Evolutionary conservation across 768 basidiomycete species (phyloP).

Genomic region (Gymnopilus dilepis): DNA sequence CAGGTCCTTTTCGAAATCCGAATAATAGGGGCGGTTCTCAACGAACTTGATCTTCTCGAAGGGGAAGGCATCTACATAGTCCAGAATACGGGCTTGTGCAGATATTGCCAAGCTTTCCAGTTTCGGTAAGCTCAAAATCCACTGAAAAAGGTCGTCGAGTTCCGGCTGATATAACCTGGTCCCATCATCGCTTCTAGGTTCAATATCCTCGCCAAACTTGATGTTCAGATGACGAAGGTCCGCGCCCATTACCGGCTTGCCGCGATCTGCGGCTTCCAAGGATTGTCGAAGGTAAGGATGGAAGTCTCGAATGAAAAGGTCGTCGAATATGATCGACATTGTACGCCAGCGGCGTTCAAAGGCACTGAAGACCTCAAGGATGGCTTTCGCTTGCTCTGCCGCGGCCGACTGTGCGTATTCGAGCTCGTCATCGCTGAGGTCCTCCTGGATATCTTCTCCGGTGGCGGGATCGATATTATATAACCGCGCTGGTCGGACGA

Average conservation of each 20-base stretch:
- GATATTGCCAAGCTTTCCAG: too few species aligned
- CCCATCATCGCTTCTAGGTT: too few species aligned
- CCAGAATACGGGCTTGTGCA: too few species aligned
- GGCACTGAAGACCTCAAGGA: neutral
- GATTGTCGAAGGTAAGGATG: neutral
- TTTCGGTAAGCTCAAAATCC: neutral
- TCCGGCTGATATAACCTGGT: too few species aligned
- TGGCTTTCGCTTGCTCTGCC: neutral
- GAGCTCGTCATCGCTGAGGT: neutral
- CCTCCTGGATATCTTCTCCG: too few species aligned
- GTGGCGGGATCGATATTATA: too few species aligned
- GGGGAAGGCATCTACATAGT: too few species aligned
- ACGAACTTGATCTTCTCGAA: too few species aligned
- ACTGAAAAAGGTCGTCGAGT: neutral
- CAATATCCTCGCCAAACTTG: neutral
- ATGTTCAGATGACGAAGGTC: neutral
- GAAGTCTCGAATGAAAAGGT: neutral
- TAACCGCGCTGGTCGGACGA: neutral
- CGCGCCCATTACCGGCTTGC: neutral
- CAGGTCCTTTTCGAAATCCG: too few species aligned
- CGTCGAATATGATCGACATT: neutral
- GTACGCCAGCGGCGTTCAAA: neutral
- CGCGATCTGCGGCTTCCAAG: neutral
- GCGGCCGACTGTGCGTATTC: neutral
- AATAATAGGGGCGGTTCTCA: too few species aligned